Percentiles rank a stretch among this genome's conserved stretches.
Conservation (phyloP, 2,329 filamentous ascomycete genomes). For the Claviceps cyperi region DNA sequence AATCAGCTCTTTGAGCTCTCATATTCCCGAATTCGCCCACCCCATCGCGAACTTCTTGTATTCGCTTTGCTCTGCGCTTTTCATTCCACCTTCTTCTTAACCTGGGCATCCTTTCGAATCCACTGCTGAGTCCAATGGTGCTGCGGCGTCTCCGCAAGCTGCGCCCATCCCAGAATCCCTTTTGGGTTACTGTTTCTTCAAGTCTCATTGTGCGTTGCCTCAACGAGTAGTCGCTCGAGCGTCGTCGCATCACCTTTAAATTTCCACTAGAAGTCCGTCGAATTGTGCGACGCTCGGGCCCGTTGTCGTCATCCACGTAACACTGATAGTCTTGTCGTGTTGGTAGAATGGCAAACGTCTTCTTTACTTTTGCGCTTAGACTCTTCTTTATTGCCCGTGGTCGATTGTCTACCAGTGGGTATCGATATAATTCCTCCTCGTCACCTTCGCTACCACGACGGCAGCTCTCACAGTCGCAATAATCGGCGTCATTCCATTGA, state of each 20-base stretch:
- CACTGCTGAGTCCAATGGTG: conserved; percentile 25
- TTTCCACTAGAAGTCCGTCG: conserved; percentile 45
- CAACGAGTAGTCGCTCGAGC: conserved; percentile 32
- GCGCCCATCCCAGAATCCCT: conserved; percentile 19
- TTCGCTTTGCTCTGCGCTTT: conserved; percentile 41
- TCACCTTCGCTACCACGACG: conserved; percentile 22
- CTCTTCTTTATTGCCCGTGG: conserved; percentile 30
- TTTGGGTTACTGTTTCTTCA: conserved; percentile 19
- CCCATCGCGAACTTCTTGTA: conserved; percentile 42
- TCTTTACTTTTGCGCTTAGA: conserved; percentile 38
- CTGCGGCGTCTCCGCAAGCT: conserved; percentile 13
- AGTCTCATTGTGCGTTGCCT: conserved; percentile 9
- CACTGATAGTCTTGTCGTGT: conserved; percentile 25
- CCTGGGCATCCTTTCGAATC: conserved; percentile 36
- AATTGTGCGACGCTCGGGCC: conserved; percentile 41
- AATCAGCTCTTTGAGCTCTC: background rate
- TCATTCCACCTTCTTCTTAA: conserved; percentile 43
- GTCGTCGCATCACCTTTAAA: conserved; percentile 41
- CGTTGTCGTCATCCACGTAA: conserved; percentile 18
- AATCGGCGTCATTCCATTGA: conserved; percentile 25
- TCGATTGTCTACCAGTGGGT: conserved; percentile 35
- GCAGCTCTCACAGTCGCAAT: conserved; percentile 16
- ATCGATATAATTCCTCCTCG: conserved; percentile 27
- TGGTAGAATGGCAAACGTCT: conserved; percentile 47
- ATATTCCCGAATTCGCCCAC: conserved; percentile 33